phyloP scores from a whole-genome alignment of 371 early-diverging fungal species.

The Batkoa obscura region DNA sequence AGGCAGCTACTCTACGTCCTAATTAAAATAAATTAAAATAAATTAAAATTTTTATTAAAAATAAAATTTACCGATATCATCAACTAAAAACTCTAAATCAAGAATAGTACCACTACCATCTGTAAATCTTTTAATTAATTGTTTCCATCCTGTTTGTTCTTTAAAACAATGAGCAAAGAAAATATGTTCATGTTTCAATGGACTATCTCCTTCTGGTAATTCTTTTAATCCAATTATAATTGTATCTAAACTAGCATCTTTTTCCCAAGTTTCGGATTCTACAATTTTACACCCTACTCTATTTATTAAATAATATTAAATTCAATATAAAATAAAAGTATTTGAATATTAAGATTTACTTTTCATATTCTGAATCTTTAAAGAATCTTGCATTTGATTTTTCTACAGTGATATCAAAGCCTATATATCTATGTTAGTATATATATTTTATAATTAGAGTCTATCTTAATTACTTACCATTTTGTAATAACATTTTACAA shows the following conservation, averaged over 20 bases:
- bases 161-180: conserved; percentile 97
- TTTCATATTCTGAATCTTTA: conserved; percentile 67
- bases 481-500: conserved; percentile 49
- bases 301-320: background rate
- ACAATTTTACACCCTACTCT: conserved; percentile 73
- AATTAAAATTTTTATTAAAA: background rate
- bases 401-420: conserved; percentile 84
- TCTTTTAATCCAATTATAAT: conserved; percentile 92
- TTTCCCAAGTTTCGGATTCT: conserved; percentile 59
- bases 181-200: conserved; percentile 87
- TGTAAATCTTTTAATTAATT: conserved; percentile 65
- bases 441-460: too few species aligned
- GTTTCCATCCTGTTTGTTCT: conserved; percentile 84
- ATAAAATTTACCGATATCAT: conserved; percentile 35
- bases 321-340: too few species aligned
- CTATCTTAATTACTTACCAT: too few species aligned
- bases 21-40: background rate
- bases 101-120: conserved; percentile 72
- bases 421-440: conserved; percentile 10
- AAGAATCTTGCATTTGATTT: conserved; percentile 63
- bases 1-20: conserved; percentile 89
- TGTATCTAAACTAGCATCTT: conserved; percentile 65
- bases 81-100: conserved; percentile 84
- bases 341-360: conserved; percentile 21
- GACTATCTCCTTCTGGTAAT: conserved; percentile 74